Percentiles rank a stretch among this genome's conserved stretches.
Conservation (phyloP, 257 asterid species). For the Solanum corneliomulleri region DNA sequence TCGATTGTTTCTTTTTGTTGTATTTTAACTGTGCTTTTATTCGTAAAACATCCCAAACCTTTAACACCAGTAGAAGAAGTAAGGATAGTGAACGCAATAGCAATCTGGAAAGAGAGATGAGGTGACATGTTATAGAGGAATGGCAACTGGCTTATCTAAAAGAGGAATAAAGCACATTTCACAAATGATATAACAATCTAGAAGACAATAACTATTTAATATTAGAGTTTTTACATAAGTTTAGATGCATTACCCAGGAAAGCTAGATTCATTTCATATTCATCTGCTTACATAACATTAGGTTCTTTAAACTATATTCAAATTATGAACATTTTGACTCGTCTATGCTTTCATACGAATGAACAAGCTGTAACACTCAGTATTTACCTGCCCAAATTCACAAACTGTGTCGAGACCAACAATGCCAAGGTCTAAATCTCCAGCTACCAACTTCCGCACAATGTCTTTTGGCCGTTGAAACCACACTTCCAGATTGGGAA, state of each 20-base stretch:
- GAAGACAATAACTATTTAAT: background rate
- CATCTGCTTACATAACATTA: background rate
- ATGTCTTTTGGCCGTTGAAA: conserved; percentile 96
- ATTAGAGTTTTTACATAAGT: background rate
- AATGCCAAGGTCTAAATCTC: conserved; percentile 96
- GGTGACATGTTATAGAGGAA: background rate
- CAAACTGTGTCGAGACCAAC: conserved; percentile 83
- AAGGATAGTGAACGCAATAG: background rate
- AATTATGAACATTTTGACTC: background rate
- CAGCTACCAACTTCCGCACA: conserved; percentile 81
- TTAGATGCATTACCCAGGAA: background rate
- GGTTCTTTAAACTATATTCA: background rate
- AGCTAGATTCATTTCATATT: background rate
- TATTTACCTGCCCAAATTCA: conserved; percentile 76
- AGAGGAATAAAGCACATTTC: background rate
- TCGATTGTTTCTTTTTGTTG: background rate
- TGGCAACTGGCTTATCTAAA: background rate
- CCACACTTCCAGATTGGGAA: conserved; percentile 85
- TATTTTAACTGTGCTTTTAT: background rate
- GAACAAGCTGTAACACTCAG: background rate
- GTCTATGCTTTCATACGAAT: background rate
- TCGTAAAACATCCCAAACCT: background rate
- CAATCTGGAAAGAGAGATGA: background rate
- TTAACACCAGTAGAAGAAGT: background rate
- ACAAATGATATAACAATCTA: background rate